These are phyloP conservation scores for Aeminium ludgeri DNA, from an alignment of 495 filamentous ascomycete species.

Conservation along the genomic window DNA sequence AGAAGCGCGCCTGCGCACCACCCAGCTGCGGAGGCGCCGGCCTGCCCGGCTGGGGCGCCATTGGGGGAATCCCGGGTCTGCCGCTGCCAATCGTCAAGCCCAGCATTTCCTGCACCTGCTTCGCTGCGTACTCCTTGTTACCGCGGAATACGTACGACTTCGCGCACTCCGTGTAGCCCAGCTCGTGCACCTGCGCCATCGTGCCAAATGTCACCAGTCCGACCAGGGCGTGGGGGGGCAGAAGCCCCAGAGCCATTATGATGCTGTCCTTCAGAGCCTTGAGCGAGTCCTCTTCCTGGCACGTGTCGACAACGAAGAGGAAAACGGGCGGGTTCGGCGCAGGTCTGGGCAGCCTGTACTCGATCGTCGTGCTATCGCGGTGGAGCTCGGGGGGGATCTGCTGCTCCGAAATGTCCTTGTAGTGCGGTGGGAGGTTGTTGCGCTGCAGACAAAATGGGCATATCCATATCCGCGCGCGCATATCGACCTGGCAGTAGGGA, in stretches of 20 bases:
- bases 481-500: constrained; percentile 92
- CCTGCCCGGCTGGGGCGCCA: constrained; percentile 51
- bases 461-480: constrained; percentile 89
- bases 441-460: constrained; percentile 95
- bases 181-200: constrained; percentile 96
- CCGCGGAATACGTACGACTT: constrained; percentile 99
- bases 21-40: constrained; percentile 44
- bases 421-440: constrained; percentile 89
- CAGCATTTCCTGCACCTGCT: constrained; percentile 98
- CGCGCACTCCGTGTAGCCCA: constrained; percentile 93
- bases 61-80: constrained; percentile 54
- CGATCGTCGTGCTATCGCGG: constrained; percentile 85
- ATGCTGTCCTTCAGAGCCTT: constrained; percentile 90
- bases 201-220: constrained; percentile 92
- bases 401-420: constrained; percentile 95
- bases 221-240: constrained; percentile 86
- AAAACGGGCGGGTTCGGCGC: constrained; percentile 93
- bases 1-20: constrained; percentile 74
- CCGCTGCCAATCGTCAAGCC: constrained; percentile 48
- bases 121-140: constrained; percentile 90
- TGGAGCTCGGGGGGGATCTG: constrained; percentile 92
- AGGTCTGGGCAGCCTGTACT: constrained; percentile 85
- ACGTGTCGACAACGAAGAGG: constrained; percentile 94
- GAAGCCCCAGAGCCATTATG: constrained; percentile 88
- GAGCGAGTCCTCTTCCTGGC: constrained; percentile 95